phyloP scores from a whole-genome alignment of 2,329 filamentous ascomycete species.

The Aspergillus sp. region DNA sequence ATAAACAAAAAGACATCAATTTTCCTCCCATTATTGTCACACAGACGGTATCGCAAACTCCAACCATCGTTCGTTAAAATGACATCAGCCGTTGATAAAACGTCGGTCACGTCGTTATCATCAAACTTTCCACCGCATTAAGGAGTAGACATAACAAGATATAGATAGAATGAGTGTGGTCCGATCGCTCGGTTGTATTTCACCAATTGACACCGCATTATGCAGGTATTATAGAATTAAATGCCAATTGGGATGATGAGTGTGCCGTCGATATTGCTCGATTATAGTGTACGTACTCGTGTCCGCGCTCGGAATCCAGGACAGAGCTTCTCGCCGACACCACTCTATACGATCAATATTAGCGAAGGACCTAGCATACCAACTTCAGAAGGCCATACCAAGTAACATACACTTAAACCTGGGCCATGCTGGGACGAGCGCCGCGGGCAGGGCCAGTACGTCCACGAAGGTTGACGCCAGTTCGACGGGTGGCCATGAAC shows the following conservation, averaged over 20 bases:
- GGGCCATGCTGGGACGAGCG: conserved; percentile 43
- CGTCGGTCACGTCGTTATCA: neutral
- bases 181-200: neutral
- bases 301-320: neutral
- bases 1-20: neutral
- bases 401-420: conserved; percentile 35
- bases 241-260: neutral
- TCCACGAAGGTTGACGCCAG: conserved; percentile 34
- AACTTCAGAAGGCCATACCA: neutral
- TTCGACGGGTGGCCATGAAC: conserved; percentile 34
- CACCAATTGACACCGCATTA: neutral
- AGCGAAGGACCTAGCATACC: neutral
- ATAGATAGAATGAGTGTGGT: neutral
- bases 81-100: neutral
- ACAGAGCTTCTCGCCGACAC: neutral
- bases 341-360: neutral
- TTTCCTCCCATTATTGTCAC: neutral
- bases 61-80: neutral
- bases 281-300: neutral
- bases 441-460: conserved; percentile 33
- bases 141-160: neutral
- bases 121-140: neutral
- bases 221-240: neutral
- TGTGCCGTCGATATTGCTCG: neutral
- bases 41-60: neutral